Evolutionary conservation across 148 eudicot species (phyloP), one percentile per base, ranked within the genome.

Genomic region (Mesembryanthemum crystallinum): DNA sequence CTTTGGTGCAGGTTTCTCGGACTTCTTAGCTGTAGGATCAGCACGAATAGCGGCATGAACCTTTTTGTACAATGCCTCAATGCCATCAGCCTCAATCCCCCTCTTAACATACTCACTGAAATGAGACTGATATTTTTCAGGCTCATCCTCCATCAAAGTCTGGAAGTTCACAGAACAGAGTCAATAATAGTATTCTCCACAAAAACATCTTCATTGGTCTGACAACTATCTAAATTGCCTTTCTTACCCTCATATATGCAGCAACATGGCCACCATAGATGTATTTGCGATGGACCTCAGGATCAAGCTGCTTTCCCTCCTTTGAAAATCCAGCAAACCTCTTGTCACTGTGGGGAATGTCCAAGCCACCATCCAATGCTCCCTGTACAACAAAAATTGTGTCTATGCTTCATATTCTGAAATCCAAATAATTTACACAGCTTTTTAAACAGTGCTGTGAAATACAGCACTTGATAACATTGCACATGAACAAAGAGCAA

Each of bases 41-140:
- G 92, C 96, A 9, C 91, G 86, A 62, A 91, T 91, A 58, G 92
- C 92, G 74, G 96, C 91, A 82, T 92, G 97, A 51, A 92, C 97
- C 78, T 88, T 87, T 82, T 92, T 89, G 87, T 89, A 92, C 79
- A 92, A 0, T 52, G 80, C 89, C 77, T 92, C 97, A 65, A 89
- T 61, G 57, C 67, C 76, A 77, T 89, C 94, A 69, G 94, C 75
- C 23, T 83, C 88, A 60, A 92, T 74, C 2, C 89, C 93, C 67
- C 30, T 86, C 76, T 92, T 92, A 25, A 86, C 59, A 66, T 85
- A 92, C 47, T 87, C 83, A 39, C 90, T 82, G 82, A 92, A 92
- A 74, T 89, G 93, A 54, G 89, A 43, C 77, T 92, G 97, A 68
- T 86, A 92, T 72, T 92, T 92, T 79, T 92, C 97, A n/a, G 94